Evolutionary conservation across 2,329 filamentous ascomycete genomes (phyloP), one percentile per base, ranked within the genome.

Genomic region (Cladorrhinum sp.): DNA sequence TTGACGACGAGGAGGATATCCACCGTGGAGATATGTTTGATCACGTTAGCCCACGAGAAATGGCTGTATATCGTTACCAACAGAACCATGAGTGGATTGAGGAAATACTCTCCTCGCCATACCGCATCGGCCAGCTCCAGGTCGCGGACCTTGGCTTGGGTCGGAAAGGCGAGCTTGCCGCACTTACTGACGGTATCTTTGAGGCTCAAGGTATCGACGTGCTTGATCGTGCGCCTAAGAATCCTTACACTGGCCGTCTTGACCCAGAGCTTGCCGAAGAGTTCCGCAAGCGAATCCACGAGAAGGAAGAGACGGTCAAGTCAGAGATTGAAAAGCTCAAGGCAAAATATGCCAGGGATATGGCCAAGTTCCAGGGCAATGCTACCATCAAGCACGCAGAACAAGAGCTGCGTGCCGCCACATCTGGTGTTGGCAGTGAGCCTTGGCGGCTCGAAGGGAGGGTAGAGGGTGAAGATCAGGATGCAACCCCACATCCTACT

Each of bases 11-110:
- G 55, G 93, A 98, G 73, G 94, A 97, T 70, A 90, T 89, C 2
- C 90, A 89, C 6, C 83, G 90, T 20, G 92, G 92, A 26, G 95
- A 99, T 73, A 83, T 93, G 72, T 91, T 99, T 70, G 95, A 99
- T 72, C 86, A 92, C 65, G 80, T 97, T 64, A 94, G 92, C 0
- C 93, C 93, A 2, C 85, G 93, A 49, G 95, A 99, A 65, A 89
- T 99, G 63, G 96, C 92, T 68, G 80, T 91, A 62, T 86, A 87
- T 65, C 86, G 95, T 59, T 99, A 97, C 74, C 89, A 89, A 72
- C 92, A 97, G 72, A 96, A 99, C 69, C 94, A 99, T 70, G 92
- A 96, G 73, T 98, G 94, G 95, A 96, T 99, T 91, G 95, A 98
- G 71, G 94, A 99, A 75, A 88, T 99, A 26, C 84, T 98, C 58